Conservation (phyloP, 768 basidiomycete genomes). For the Tricholoma sp. region DNA sequence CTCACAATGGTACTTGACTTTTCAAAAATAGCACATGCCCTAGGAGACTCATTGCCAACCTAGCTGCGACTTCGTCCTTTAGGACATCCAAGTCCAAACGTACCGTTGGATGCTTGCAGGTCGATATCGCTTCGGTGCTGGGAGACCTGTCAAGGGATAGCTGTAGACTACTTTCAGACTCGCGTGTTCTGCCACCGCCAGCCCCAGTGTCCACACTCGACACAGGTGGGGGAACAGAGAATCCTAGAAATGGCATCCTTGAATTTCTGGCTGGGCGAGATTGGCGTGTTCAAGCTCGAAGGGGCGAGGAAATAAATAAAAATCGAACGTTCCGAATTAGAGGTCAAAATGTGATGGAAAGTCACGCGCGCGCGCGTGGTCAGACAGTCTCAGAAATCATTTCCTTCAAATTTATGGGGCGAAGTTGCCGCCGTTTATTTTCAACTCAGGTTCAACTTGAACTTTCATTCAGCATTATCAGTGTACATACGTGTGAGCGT, state of each 20-base stretch:
- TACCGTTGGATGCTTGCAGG: conserved; percentile 26
- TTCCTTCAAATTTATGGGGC: no score
- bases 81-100: conserved; percentile 48
- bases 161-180: not conserved
- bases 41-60: conserved; percentile 56
- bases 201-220: not conserved
- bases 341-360: no score
- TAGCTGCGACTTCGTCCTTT: conserved; percentile 55
- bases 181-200: not conserved
- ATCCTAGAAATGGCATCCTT: not conserved
- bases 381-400: no score
- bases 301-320: no score
- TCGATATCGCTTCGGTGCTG: not conserved
- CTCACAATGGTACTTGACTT: conserved; percentile 76
- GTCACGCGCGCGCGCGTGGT: no score
- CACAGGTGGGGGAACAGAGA: not conserved
- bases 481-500: no score
- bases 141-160: not conserved
- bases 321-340: no score
- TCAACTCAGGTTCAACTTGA: no score
- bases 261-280: not conserved
- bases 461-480: no score
- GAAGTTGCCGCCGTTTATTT: no score
- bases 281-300: no score
- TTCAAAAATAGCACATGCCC: conserved; percentile 75